These are phyloP conservation scores for Sarocladium brachiariae DNA, from an alignment of 2,329 filamentous ascomycete species.

Conservation along the genomic window DNA sequence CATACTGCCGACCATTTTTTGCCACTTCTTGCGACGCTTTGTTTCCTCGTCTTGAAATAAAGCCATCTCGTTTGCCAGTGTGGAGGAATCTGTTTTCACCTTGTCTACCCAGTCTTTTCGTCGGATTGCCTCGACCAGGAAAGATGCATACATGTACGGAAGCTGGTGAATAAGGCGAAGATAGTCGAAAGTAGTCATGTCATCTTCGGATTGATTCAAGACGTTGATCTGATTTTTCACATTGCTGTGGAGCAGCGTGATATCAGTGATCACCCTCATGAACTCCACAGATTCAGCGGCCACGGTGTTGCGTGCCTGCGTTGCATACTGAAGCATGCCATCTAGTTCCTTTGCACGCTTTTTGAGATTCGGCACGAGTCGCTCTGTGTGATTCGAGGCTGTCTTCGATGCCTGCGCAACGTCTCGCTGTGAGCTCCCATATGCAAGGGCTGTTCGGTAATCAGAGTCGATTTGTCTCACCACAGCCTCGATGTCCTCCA, in stretches of 20 bases:
- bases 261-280: constrained; percentile 75
- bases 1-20: constrained; percentile 73
- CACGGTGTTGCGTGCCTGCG: constrained; percentile 60
- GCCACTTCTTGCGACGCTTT: constrained; percentile 82
- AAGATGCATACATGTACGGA: constrained; percentile 83
- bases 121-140: constrained; percentile 77
- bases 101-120: constrained; percentile 89
- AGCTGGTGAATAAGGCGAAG: constrained; percentile 75
- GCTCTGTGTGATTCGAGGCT: constrained; percentile 56
- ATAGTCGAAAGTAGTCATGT: constrained; percentile 72
- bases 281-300: constrained; percentile 60
- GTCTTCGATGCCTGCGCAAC: constrained; percentile 56
- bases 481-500: constrained; percentile 80
- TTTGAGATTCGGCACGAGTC: constrained; percentile 50
- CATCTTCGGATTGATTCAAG: constrained; percentile 67
- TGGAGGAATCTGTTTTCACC: constrained; percentile 78
- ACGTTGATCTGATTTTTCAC: constrained; percentile 66
- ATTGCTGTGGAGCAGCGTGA: constrained; percentile 68
- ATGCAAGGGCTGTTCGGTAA: constrained; percentile 67
- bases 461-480: constrained; percentile 83
- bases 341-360: constrained; percentile 55
- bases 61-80: constrained; percentile 86
- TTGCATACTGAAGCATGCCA: constrained; percentile 50
- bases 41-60: constrained; percentile 88
- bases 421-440: constrained; percentile 56